phyloP scores from a whole-genome alignment of 257 asterid species.

The Solanum gracilifrons region DNA sequence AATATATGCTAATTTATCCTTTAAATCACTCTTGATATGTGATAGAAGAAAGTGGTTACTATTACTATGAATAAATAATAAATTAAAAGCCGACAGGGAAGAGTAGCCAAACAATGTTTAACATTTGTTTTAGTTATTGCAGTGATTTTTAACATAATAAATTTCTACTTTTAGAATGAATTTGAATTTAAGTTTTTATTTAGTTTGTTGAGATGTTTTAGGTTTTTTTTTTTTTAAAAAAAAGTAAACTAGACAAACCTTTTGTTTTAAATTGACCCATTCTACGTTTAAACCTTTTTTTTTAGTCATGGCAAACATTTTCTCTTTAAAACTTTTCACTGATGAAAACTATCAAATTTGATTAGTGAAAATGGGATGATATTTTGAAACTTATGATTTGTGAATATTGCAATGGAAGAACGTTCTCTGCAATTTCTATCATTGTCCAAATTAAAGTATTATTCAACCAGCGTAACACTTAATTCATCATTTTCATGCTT shows the following conservation, averaged over 20 bases:
- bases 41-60: background rate
- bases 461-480: too few species aligned
- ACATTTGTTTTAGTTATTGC: background rate
- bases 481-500: too few species aligned
- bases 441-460: too few species aligned
- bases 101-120: background rate
- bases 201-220: background rate
- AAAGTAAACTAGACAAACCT: background rate
- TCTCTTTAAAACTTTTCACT: too few species aligned
- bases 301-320: background rate
- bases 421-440: background rate
- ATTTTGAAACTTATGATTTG: too few species aligned
- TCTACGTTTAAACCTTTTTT: background rate
- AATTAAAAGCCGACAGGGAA: background rate
- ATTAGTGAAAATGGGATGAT: background rate
- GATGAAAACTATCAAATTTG: background rate
- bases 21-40: background rate
- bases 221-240: background rate
- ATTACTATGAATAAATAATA: background rate
- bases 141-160: background rate
- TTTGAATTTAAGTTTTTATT: background rate
- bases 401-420: background rate
- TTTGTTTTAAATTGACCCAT: background rate
- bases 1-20: background rate
- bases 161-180: background rate